A percentile compares a stretch with the other conserved stretches of the same genome.
phyloP scores from a whole-genome alignment of 257 asterid species.

The Solanum sitiens region DNA sequence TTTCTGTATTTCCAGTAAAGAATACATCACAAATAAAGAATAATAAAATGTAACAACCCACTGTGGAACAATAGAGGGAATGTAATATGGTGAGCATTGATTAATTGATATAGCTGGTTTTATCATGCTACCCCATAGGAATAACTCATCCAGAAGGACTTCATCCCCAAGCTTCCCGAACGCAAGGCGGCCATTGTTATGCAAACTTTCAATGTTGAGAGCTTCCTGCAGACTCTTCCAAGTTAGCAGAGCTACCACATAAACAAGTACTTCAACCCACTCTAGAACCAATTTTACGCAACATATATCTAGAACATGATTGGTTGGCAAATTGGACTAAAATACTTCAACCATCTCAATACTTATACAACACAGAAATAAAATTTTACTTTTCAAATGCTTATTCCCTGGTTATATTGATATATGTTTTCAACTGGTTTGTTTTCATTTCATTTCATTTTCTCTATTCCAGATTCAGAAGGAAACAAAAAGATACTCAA shows the following conservation, averaged over 20 bases:
- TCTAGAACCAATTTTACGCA: background rate
- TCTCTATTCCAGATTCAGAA: too few species aligned
- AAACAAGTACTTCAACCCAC: background rate
- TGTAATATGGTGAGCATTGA: background rate
- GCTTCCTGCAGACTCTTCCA: background rate
- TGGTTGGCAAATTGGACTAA: background rate
- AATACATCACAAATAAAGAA: background rate
- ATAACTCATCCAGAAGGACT: background rate
- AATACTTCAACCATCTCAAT: background rate
- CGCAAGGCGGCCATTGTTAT: background rate
- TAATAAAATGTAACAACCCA: background rate
- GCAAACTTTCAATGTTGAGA: background rate
- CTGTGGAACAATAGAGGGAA: background rate
- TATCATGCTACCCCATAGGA: background rate
- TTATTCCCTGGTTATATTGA: too few species aligned
- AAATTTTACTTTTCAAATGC: too few species aligned
- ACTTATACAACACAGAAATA: background rate
- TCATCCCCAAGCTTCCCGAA: background rate
- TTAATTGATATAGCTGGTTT: background rate
- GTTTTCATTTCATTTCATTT: too few species aligned
- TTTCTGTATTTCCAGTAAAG: background rate
- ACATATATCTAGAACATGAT: background rate
- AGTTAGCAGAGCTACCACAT: background rate
- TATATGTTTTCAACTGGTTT: too few species aligned
- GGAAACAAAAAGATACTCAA: too few species aligned